Percentiles rank a stretch among this genome's conserved stretches.
These are phyloP conservation scores for Saccharomyces jurei DNA, from an alignment of 805 yeast genomes.

Conservation along the genomic window DNA sequence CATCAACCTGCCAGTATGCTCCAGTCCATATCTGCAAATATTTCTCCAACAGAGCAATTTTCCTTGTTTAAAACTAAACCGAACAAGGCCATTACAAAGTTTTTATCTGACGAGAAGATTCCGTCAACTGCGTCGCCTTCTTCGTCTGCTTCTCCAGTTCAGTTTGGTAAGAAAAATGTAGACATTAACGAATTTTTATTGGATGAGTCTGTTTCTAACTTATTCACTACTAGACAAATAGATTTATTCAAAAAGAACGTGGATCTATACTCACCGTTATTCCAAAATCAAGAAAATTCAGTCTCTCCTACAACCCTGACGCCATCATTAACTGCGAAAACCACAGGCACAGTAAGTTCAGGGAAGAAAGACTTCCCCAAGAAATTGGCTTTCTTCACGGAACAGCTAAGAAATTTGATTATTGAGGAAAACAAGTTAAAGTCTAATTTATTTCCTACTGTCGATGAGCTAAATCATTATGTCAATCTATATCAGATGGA, in stretches of 20 bases:
- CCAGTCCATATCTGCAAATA: background rate
- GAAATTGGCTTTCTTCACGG: constrained; percentile 34
- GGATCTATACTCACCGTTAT: constrained; percentile 6
- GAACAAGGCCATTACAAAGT: background rate
- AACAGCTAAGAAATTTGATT: constrained; percentile 46
- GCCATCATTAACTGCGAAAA: background rate
- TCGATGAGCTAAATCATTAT: constrained; percentile 70
- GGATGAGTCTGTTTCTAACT: constrained; percentile 41
- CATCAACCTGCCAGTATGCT: background rate
- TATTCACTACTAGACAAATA: constrained; percentile 58
- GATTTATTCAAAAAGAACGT: constrained; percentile 48
- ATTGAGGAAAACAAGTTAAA: constrained; percentile 45
- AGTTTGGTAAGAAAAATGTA: background rate
- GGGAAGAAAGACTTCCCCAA: background rate
- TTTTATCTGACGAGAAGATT: background rate
- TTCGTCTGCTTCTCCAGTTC: background rate
- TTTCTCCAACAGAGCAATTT: background rate
- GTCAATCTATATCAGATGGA: constrained; percentile 66
- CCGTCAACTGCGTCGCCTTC: background rate
- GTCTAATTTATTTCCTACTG: constrained; percentile 60
- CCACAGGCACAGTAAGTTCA: background rate
- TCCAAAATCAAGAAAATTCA: constrained; percentile 11
- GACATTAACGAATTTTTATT: background rate
- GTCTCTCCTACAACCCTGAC: background rate
- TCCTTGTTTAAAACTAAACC: background rate